Evolutionary conservation across 371 early-diverging fungal genomes (phyloP), one percentile per base, ranked within the genome.

Genomic region (Dichotomocladium elegans): DNA sequence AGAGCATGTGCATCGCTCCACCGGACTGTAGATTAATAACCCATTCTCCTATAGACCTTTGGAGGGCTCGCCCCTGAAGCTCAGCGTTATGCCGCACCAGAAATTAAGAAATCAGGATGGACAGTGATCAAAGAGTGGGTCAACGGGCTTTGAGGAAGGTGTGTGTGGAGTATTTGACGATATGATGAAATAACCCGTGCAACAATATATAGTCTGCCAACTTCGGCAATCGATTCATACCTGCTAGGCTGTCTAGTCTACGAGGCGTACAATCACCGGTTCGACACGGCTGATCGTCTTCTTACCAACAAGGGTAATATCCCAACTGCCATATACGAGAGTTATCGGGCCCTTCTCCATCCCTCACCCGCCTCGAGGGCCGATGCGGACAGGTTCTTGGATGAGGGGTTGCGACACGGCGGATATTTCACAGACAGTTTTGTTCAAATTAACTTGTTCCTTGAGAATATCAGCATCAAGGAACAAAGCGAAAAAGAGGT

Each of bases 401-500:
- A 91, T 25, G 64, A 68, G 41, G 89, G 86, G 3, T 53, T 76
- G 45, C 69, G 72, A 3, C 60, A 81, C 0, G 70, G 73, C 46
- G 87, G 89, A 0, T 92, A 82, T 57, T 92, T 96, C 60, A 81
- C 87, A 29, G 82, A 73, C 10, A 88, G 87, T 45, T 87, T 96
- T 53, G 77, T 96, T 4, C 79, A 81, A 26, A 81, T 88, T 3
- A 87, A 83, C 41, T 51, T 89, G 43, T 94, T 94, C 45, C 61
- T 95, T 30, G 96, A 96, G 54, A 89, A 92, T 63, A 83, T 94
- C 41, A 83, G 86, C 29, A 82, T 96, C 50, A 93, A 94, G 63
- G 94, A 94, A 26, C 80, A 82, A 26, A 55, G 67, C 29, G 94
- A 93, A 63, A 89, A 91, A 54, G 88, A 88, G 17, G 75, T 65